Evolutionary conservation across 805 yeast species (phyloP), one percentile per base, ranked within the genome.

Genomic region (Yamadazyma olivae): DNA sequence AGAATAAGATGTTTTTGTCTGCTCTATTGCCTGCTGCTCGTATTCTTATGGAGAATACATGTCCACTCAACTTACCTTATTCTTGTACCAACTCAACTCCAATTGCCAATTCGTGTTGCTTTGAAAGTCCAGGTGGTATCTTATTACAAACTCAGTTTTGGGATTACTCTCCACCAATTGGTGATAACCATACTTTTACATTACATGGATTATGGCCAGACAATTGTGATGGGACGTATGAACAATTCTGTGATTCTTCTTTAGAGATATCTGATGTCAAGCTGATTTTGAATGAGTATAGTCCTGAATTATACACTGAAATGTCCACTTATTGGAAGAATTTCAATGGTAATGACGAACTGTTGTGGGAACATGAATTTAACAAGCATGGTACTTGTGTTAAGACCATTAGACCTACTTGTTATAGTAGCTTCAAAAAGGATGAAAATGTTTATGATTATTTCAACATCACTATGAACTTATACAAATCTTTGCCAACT

Each of bases 51-150:
- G n/a, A n/a, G n/a, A n/a, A n/a, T n/a, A n/a, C n/a, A n/a, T 82
- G 89, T 50, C 86, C 89, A 1, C 46, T 62, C 2, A 73, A 77
- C 45, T 40, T 68, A 2, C 90, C 91, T 1, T 53, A 74, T 23
- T 71, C 85, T 6, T 84, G 93, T 50, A 41, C 41, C 17, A 45
- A 41, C 24, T 36, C 84, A 0, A 41, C 46, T 4, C 69, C 64
- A 2, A 66, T 77, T 2, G 62, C 56, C 0, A 80, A 87, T 55
- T 54, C 56, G 4, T 67, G 73, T 40, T 67, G 72, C 37, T 67
- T 66, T 43, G 73, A 67, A 37, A 45, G 53, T 23, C 67, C 67
- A 10, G 59, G 61, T 7, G 73, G 73, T 1, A 52, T 65, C 15
- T 48, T 67, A 40, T 52, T 67, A 45, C 66, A 56, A 38, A 61